Evolutionary conservation across 75 land plant genomes (phyloP).

Genomic region (Cunninghamia lanceolata): DNA sequence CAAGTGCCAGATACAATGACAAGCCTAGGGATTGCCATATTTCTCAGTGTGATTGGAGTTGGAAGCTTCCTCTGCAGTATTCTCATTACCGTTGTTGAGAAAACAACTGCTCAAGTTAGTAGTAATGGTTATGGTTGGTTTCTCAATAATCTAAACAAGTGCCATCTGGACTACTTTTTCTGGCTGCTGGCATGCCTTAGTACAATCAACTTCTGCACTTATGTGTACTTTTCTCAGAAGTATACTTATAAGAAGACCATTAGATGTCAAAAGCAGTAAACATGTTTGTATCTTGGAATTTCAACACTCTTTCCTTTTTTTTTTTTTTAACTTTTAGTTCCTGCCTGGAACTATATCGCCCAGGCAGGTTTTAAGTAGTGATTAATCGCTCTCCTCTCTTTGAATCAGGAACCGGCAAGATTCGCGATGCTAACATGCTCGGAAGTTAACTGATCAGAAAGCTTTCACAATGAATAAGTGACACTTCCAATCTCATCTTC

Average conservation of each 20-base stretch:
- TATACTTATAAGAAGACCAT: slow-evolving; percentile 33
- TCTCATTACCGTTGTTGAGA: slow-evolving; percentile 15
- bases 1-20: slow-evolving; percentile 41
- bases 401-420: no score
- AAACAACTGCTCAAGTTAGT: neutral
- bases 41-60: slow-evolving; percentile 17
- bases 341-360: no score
- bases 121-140: slow-evolving; percentile 21
- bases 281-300: neutral
- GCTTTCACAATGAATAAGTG: no score
- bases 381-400: no score
- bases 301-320: no score
- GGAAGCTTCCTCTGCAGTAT: slow-evolving; percentile 24
- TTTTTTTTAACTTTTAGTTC: no score
- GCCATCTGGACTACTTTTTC: slow-evolving; percentile 40
- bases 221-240: slow-evolving; percentile 23
- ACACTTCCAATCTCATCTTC: no score
- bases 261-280: neutral
- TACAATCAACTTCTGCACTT: slow-evolving; percentile 31
- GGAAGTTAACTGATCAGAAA: no score
- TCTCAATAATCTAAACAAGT: slow-evolving; percentile 23
- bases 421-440: no score
- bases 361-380: no score
- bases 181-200: slow-evolving; percentile 37
- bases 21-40: slow-evolving; percentile 32